Evolutionary conservation across 1,139 yeast species (phyloP), one percentile per base, ranked within the genome.

Genomic region (Yamadazyma mexicana): DNA sequence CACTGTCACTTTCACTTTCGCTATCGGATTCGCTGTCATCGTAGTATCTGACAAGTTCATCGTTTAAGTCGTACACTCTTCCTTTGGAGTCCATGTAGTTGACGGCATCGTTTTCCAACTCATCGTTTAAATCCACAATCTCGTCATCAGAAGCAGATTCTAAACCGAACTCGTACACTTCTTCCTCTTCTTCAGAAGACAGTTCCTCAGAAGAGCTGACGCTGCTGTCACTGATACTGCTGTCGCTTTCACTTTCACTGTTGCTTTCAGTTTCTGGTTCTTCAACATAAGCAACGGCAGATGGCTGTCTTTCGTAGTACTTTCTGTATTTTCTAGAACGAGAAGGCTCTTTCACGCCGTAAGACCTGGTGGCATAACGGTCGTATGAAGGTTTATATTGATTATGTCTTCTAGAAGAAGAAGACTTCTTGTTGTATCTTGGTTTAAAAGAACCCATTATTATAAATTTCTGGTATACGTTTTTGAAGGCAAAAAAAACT

Each of bases 31-130:
- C 45, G 26, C 37, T 39, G 24, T 40, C 45, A 38, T 68, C 75
- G 51, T 69, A 70, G 50, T 55, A 68, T 50, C 63, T 59, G 33
- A 70, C 59, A 45, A 68, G 53, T 45, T 68, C 73, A 46, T 70
- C 64, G 50, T 71, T 69, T 46, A 70, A 61, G 51, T 70, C 73
- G 43, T 56, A 47, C 18, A 67, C 63, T 41, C 54, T 54, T 28
- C 72, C 74, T 15, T 60, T 57, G n/a, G 60, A 57, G 35, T 66
- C 71, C 45, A 69, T 55, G 40, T 51, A 49, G 37, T 64, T 70
- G 40, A 67, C 42, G 35, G 64, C 68, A 25, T 60, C 66, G 31
- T 59, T 57, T 46, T 63, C 69, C 40, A 67, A 59, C 40, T 62
- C 69, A 32, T 69, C 73, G 49, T 66, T 64, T 51, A 66, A 48